A percentile compares a stretch with the other conserved stretches of the same genome.
phyloP scores from a whole-genome alignment of 164 flowering plant genomes.

The Chloranthus sessilifolius region DNA sequence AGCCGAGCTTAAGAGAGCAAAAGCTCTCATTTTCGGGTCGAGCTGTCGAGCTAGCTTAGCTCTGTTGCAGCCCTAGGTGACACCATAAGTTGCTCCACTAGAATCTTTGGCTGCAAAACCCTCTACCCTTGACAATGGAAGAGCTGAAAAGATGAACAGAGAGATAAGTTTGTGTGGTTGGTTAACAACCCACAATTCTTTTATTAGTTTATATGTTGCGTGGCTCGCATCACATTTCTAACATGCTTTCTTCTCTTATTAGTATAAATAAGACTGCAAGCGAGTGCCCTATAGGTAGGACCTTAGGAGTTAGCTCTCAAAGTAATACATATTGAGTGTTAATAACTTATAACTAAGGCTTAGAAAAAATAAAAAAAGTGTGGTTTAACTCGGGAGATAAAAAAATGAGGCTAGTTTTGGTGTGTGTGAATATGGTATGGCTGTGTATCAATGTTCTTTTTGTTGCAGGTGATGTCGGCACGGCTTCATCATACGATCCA shows the following conservation, averaged over 20 bases:
- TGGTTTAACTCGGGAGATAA: background rate
- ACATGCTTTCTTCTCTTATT: constrained; percentile 3
- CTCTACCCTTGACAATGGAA: too few relatives aligned
- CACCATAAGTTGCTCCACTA: too few relatives aligned
- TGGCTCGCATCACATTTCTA: background rate
- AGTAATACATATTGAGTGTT: constrained; percentile 8
- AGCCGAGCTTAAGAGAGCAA: too few relatives aligned
- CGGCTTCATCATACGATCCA: constrained; percentile 21
- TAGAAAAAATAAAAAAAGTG: too few relatives aligned
- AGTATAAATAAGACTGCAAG: constrained; percentile 12
- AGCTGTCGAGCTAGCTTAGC: too few relatives aligned
- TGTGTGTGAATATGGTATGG: constrained; percentile 12
- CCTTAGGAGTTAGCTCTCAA: constrained; percentile 1
- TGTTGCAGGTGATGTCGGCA: constrained; percentile 25
- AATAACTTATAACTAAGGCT: too few relatives aligned
- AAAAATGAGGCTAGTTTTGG: constrained; percentile 12
- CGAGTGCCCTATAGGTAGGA: background rate
- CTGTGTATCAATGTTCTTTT: constrained; percentile 8
- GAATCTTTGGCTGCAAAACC: too few relatives aligned
- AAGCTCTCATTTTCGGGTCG: too few relatives aligned
- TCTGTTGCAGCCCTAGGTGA: too few relatives aligned
- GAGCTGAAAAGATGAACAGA: too few relatives aligned
- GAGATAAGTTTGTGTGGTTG: background rate
- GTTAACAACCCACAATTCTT: too few relatives aligned
- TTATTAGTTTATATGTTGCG: background rate